Evolutionary conservation across 202 grass and related monocot species (phyloP), one percentile per base, ranked within the genome.

Genomic region (Hordeum pubiflorum): DNA sequence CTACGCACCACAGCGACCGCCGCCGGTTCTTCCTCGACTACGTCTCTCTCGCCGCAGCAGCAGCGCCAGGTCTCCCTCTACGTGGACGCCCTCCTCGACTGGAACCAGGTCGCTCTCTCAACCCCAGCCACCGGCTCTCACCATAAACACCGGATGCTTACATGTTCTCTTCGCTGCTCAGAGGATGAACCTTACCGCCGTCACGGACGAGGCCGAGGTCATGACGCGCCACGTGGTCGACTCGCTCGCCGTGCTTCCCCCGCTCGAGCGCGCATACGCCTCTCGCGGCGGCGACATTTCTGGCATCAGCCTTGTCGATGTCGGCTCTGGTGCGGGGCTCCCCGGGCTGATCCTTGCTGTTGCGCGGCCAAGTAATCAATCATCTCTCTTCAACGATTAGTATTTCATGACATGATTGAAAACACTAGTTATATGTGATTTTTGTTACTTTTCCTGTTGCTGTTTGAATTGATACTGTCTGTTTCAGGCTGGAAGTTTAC

Each of bases 101-200:
- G 90, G 92, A 98, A 94, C 63, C 90, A 98, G 90, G 90, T 94
- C 80, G 4, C 22, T 69, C 27, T 12, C 4, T 29, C 33, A 33
- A 26, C 6, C 44, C 3, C 71, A 7, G 10, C 21, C 9, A 4
- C 26, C 38, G 9, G 15, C 41, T 37, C 1, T 6, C 17, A 5
- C 8, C 17, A 5, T 62, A 8, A n/a, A 56, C 37, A n/a, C 80
- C 33, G 13, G 36, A n/a, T 14, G 21, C 39, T 61, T 55, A 26
- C 62, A 18, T 17, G 12, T 44, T 57, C 10, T 44, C 40, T 76
- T 76, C 48, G 18, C 29, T 76, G 34, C n/a, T 37, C 82, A 97
- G 94, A 87, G 72, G 69, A 94, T 97, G 91, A 97, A 97, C 71
- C 88, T 97, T 38, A 97, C 94, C 26, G 94, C 94, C 61, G 88